Conservation (phyloP, 1,139 yeast species). For the Scheffersomyces insectosa region DNA sequence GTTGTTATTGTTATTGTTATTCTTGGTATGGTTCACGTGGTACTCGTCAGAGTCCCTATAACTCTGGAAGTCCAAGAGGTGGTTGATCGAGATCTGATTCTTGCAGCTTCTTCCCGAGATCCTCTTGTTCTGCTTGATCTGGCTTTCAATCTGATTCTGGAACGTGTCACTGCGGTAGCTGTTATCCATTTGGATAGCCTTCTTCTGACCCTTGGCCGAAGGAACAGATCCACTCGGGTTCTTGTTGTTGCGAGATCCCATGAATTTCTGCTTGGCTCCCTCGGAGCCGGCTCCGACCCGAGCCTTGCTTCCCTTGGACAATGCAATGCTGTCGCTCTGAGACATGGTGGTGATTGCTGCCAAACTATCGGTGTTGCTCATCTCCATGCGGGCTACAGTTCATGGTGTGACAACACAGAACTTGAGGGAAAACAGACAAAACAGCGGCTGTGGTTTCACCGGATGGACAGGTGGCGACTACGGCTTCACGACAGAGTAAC, state of each 20-base stretch:
- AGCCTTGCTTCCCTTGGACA: slow-evolving; percentile 15
- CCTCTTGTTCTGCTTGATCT: slow-evolving; percentile 1
- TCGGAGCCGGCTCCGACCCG: neutral
- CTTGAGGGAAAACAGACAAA: no score
- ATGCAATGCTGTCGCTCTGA: slow-evolving; percentile 4
- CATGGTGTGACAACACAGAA: no score
- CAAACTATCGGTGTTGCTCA: no score
- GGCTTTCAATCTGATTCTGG: slow-evolving; percentile 1
- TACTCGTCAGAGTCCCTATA: slow-evolving; percentile 51
- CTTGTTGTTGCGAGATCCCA: neutral
- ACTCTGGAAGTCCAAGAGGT: slow-evolving; percentile 62
- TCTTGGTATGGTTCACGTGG: slow-evolving; percentile 20
- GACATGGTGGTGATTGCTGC: no score
- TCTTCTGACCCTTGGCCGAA: neutral
- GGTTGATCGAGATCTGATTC: slow-evolving; percentile 63
- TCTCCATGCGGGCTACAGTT: no score
- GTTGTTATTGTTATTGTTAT: slow-evolving; percentile 9
- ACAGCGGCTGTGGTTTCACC: no score
- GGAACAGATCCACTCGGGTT: neutral
- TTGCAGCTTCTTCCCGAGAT: slow-evolving; percentile 33
- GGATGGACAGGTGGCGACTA: no score
- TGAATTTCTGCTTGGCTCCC: no score
- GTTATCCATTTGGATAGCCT: neutral
- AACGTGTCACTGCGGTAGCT: slow-evolving; percentile 1
- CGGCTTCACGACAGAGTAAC: no score